Conservation (phyloP, 2,329 filamentous ascomycete genomes). For the Ophiostoma ips region DNA sequence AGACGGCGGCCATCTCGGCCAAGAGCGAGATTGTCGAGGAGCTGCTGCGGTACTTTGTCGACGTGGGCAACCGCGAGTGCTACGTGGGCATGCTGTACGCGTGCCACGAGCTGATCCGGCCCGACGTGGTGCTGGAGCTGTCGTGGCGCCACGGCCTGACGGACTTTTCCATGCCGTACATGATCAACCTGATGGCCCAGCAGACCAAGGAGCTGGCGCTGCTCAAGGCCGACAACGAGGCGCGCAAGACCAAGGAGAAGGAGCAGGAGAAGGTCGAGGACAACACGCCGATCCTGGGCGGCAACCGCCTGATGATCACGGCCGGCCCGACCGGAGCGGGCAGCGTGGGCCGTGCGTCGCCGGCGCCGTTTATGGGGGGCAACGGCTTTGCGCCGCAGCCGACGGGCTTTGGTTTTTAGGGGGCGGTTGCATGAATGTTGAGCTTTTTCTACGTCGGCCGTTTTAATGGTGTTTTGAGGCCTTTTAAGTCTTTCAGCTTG, state of each 20-base stretch:
- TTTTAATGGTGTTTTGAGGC: neutral
- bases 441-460: neutral
- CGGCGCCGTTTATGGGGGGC: conserved; percentile 59
- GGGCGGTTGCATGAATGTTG: conserved; percentile 10
- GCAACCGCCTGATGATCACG: conserved; percentile 84
- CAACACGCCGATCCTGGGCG: conserved; percentile 83
- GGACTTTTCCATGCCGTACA: conserved; percentile 99
- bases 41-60: conserved; percentile 91
- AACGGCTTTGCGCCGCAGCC: conserved; percentile 85
- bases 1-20: conserved; percentile 83
- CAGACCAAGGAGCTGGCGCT: conserved; percentile 73
- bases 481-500: conserved; percentile 8
- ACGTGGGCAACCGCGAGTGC: conserved; percentile 97
- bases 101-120: conserved; percentile 91
- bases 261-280: conserved; percentile 67
- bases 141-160: conserved; percentile 91
- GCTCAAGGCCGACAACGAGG: conserved; percentile 89
- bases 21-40: conserved; percentile 93
- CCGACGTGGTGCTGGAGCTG: conserved; percentile 85
- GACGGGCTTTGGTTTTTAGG: conserved; percentile 58
- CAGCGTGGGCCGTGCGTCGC: conserved; percentile 37
- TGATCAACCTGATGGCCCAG: conserved; percentile 95
- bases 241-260: conserved; percentile 25
- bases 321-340: conserved; percentile 47
- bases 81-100: conserved; percentile 99